phyloP scores from a whole-genome alignment of 306 rosid genomes.

The Crataegus laevigata region DNA sequence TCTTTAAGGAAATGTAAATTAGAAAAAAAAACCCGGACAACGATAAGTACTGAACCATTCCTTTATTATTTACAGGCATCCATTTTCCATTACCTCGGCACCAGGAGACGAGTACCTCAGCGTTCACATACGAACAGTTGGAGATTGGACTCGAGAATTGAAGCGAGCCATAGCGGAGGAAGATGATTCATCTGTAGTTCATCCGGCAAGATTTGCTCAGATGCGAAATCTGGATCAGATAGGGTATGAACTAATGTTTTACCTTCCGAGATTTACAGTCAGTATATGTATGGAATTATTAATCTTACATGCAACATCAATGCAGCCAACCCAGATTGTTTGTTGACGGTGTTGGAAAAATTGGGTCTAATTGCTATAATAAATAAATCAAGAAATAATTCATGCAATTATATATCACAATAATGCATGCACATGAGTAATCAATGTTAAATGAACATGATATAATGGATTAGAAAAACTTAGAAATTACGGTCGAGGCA shows the following conservation, averaged over 20 bases:
- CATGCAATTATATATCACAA: too few species aligned
- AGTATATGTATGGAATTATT: neutral
- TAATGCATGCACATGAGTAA: too few species aligned
- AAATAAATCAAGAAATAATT: too few species aligned
- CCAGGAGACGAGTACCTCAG: slow-evolving; percentile 80
- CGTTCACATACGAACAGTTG: slow-evolving; percentile 81
- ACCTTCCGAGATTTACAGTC: neutral
- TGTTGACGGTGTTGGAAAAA: slow-evolving; percentile 79
- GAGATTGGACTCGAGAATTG: slow-evolving; percentile 85
- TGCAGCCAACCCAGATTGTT: slow-evolving; percentile 66
- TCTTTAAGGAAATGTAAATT: neutral
- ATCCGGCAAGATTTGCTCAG: slow-evolving; percentile 35
- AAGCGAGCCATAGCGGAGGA: slow-evolving; percentile 53
- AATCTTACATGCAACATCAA: neutral
- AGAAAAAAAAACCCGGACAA: too few species aligned
- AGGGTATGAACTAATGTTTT: slow-evolving; percentile 27
- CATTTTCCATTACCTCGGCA: slow-evolving; percentile 91
- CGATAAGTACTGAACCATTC: neutral
- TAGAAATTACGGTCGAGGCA: too few species aligned
- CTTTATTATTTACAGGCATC: slow-evolving; percentile 55
- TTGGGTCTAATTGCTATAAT: too few species aligned
- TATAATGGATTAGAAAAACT: too few species aligned
- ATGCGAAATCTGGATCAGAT: slow-evolving; percentile 33
- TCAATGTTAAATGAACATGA: too few species aligned
- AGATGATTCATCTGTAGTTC: slow-evolving; percentile 16